These are phyloP conservation scores for Cladophialophora bantiana DNA, from an alignment of 2,329 filamentous ascomycete genomes.

Conservation along the genomic window DNA sequence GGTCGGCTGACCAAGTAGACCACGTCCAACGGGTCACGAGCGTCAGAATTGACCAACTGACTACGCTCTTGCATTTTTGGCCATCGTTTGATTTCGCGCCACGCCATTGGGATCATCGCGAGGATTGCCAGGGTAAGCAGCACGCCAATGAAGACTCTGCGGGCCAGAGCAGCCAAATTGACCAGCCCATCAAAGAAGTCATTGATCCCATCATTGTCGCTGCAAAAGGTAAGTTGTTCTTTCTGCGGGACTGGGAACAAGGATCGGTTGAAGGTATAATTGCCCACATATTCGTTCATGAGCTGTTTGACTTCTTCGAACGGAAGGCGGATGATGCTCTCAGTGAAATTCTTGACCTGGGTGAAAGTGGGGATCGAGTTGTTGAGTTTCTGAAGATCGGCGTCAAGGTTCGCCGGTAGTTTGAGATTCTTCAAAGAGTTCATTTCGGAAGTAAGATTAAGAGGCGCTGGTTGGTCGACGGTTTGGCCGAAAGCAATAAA, in stretches of 20 bases:
- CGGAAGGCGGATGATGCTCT: constrained; percentile 74
- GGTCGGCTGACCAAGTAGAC: constrained; percentile 87
- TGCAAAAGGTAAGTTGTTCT: constrained; percentile 84
- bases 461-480: constrained; percentile 54
- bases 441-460: constrained; percentile 72
- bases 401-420: constrained; percentile 71
- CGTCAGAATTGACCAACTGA: constrained; percentile 67
- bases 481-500: constrained; percentile 49
- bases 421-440: constrained; percentile 72
- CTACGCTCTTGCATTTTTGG: constrained; percentile 74
- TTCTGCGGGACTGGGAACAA: constrained; percentile 85
- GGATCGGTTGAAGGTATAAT: constrained; percentile 78
- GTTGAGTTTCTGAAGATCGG: constrained; percentile 75
- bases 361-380: constrained; percentile 80
- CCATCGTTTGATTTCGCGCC: constrained; percentile 79
- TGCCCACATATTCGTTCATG: constrained; percentile 73
- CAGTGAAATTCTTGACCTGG: constrained; percentile 81
- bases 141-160: constrained; percentile 77
- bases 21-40: constrained; percentile 82
- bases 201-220: constrained; percentile 79
- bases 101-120: constrained; percentile 80
- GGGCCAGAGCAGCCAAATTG: constrained; percentile 70
- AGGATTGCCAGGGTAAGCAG: constrained; percentile 74
- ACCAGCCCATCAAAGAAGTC: constrained; percentile 81
- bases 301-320: constrained; percentile 80